Percentiles rank a stretch among this genome's conserved stretches.
These are phyloP conservation scores for Tetraselmis chui DNA, from an alignment of 139 green algal genomes.

Conservation along the genomic window DNA sequence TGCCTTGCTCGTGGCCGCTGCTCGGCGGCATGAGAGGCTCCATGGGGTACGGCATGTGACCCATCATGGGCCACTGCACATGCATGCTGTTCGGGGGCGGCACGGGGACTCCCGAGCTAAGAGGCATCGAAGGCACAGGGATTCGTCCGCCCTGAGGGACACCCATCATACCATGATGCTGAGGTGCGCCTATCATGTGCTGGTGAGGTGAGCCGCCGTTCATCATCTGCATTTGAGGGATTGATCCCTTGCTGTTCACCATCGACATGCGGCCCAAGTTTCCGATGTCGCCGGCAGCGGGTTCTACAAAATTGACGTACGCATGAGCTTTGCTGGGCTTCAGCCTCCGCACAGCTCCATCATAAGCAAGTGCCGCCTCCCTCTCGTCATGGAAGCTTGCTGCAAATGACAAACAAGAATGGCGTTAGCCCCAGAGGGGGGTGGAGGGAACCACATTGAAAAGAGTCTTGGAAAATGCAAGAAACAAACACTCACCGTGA, in stretches of 20 bases:
- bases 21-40: background rate
- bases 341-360: constrained; percentile 49
- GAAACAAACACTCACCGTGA: constrained; percentile 17
- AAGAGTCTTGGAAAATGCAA: background rate
- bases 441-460: too few species aligned
- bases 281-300: background rate
- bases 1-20: background rate
- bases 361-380: constrained; percentile 29
- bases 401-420: background rate
- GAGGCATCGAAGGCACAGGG: background rate
- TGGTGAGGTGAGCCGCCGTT: background rate
- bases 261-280: background rate
- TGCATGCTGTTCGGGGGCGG: background rate
- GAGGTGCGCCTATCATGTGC: background rate
- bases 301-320: constrained; percentile 55
- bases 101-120: background rate
- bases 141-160: too few species aligned
- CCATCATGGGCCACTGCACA: background rate
- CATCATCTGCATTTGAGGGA: background rate
- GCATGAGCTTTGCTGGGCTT: constrained; percentile 54
- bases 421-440: background rate
- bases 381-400: constrained; percentile 58
- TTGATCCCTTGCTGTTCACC: background rate
- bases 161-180: background rate
- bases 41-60: background rate